Percentiles rank a stretch among this genome's conserved stretches.
phyloP scores from a whole-genome alignment of 139 green algal genomes.

The Penium margaritaceum region DNA sequence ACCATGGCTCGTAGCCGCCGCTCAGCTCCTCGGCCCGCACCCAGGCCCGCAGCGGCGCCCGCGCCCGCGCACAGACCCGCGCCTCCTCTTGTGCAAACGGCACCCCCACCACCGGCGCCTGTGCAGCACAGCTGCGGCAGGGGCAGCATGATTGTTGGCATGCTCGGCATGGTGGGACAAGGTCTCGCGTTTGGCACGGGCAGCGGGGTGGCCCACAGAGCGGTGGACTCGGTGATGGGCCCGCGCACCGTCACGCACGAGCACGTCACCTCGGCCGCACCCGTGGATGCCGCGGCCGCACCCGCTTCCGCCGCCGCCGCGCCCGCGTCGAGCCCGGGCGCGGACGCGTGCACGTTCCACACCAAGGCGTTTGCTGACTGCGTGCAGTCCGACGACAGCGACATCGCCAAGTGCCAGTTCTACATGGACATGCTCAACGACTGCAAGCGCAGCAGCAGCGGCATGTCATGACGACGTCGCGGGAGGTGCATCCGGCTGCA shows the following conservation, averaged over 20 bases:
- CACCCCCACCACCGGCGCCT: too few relatives aligned
- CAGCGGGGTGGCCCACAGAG: conserved; percentile 45
- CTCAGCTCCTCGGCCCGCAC: too few relatives aligned
- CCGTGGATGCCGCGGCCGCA: conserved; percentile 9
- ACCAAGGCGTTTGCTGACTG: conserved; percentile 48
- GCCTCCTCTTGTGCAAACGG: too few relatives aligned
- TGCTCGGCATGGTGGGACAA: conserved; percentile 35
- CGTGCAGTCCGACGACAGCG: conserved; percentile 24
- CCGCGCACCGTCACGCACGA: conserved; percentile 38
- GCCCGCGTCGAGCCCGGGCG: not conserved
- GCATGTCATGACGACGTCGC: too few relatives aligned
- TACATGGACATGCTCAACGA: conserved; percentile 51
- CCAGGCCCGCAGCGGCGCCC: too few relatives aligned
- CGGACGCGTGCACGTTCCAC: conserved; percentile 39
- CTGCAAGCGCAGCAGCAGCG: too few relatives aligned
- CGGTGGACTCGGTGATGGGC: conserved; percentile 46
- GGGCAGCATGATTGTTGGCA: conserved; percentile 21
- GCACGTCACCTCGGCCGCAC: conserved; percentile 15
- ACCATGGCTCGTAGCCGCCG: too few relatives aligned
- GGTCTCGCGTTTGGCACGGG: conserved; percentile 48
- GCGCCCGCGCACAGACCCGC: too few relatives aligned
- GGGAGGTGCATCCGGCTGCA: too few relatives aligned
- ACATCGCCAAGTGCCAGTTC: conserved; percentile 50
- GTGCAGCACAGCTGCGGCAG: conserved; percentile 7
- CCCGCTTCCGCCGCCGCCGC: conserved; percentile 3